phyloP scores from a whole-genome alignment of 179 eudicot species.

The Camellia oleifera region DNA sequence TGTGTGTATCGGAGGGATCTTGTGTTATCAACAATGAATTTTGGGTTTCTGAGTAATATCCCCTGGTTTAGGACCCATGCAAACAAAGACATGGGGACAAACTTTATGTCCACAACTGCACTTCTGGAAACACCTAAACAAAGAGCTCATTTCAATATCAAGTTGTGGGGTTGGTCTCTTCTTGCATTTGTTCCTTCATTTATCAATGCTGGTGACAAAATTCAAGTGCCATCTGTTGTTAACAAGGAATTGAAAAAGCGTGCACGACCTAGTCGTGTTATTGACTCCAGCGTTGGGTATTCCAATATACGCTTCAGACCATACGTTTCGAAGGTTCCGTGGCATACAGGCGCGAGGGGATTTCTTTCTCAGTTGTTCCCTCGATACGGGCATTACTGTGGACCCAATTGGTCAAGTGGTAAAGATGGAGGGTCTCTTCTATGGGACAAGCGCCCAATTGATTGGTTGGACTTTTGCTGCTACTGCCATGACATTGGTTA shows the following conservation, averaged over 20 bases:
- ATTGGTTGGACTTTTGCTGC: constrained; percentile 97
- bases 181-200: constrained; percentile 61
- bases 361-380: constrained; percentile 88
- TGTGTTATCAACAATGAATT: constrained; percentile 23
- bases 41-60: constrained; percentile 24
- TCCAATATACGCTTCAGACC: constrained; percentile 75
- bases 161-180: constrained; percentile 50
- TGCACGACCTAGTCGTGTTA: constrained; percentile 31
- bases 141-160: constrained; percentile 35
- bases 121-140: constrained; percentile 29
- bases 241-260: constrained; percentile 57
- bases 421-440: constrained; percentile 77
- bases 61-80: constrained; percentile 30
- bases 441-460: constrained; percentile 96
- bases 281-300: constrained; percentile 22
- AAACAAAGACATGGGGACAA: constrained; percentile 24
- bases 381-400: constrained; percentile 94
- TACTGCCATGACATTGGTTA: constrained; percentile 98
- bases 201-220: constrained; percentile 35
- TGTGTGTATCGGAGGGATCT: background rate
- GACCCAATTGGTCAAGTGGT: constrained; percentile 99
- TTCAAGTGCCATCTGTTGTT: constrained; percentile 56
- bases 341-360: constrained; percentile 93
- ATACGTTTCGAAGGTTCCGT: constrained; percentile 87
- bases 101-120: constrained; percentile 27